A percentile compares a stretch with the other conserved stretches of the same genome.
phyloP scores from a whole-genome alignment of 257 asterid genomes.

The Cordia subcordata region DNA sequence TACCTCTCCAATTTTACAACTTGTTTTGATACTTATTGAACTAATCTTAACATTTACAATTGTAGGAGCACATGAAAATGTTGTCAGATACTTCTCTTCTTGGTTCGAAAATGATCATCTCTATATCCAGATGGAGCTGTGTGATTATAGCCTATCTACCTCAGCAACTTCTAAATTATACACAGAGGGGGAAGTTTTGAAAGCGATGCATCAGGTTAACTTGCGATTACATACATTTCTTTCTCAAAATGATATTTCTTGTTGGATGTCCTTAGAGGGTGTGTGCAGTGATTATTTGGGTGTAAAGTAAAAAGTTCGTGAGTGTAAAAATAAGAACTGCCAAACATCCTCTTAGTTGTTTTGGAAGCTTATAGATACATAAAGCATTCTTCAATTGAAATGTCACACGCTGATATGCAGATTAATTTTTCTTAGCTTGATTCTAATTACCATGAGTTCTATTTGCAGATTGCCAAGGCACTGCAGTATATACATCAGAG shows the following conservation, averaged over 20 bases:
- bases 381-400: too few species aligned
- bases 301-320: neutral
- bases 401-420: neutral
- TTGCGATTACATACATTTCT: neutral
- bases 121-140: slow-evolving; percentile 89
- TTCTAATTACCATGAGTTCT: neutral
- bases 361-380: too few species aligned
- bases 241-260: neutral
- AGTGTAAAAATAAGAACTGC: too few species aligned
- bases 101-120: slow-evolving; percentile 93
- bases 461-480: slow-evolving; percentile 74
- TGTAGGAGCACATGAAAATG: slow-evolving; percentile 78
- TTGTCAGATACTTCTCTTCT: slow-evolving; percentile 75
- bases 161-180: slow-evolving; percentile 33
- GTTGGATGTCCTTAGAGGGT: too few species aligned
- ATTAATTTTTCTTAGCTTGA: neutral
- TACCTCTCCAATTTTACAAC: slow-evolving; percentile 3
- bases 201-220: slow-evolving; percentile 78
- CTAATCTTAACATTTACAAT: slow-evolving; percentile 6
- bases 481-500: slow-evolving; percentile 64
- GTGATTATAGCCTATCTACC: slow-evolving; percentile 75
- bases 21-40: neutral
- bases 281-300: neutral
- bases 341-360: too few species aligned
- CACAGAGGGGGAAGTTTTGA: slow-evolving; percentile 60